A percentile compares a stretch with the other conserved stretches of the same genome.
phyloP scores from a whole-genome alignment of 805 yeast species.

The Ogataea parapolymorpha region DNA sequence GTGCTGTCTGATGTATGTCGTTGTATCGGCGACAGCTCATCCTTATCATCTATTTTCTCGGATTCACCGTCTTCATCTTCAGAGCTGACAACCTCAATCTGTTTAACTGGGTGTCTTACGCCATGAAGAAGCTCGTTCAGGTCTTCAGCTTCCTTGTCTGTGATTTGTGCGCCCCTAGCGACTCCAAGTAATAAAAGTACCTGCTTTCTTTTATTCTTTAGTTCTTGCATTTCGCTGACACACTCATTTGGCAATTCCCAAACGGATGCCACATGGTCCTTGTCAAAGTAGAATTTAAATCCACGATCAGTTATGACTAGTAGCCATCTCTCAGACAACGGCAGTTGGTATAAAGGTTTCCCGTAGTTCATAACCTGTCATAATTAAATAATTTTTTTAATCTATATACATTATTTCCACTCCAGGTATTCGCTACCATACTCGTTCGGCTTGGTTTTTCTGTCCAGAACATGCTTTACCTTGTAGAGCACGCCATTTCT shows the following conservation, averaged over 20 bases:
- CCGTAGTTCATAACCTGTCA: conserved; percentile 5
- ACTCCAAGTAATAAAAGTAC: conserved; percentile 17
- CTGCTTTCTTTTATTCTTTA: conserved; percentile 9
- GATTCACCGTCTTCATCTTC: conserved; percentile 2
- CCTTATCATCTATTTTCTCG: conserved; percentile 1
- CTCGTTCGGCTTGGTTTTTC: conserved; percentile 49
- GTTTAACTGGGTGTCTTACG: neutral
- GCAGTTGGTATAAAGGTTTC: conserved; percentile 3
- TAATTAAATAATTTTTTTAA: conserved; percentile 1
- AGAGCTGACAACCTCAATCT: neutral
- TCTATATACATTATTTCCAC: conserved; percentile 34
- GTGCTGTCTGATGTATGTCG: neutral
- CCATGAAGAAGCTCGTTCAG: conserved; percentile 12
- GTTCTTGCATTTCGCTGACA: conserved; percentile 5
- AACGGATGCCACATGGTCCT: conserved; percentile 8
- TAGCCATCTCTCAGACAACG: conserved; percentile 20
- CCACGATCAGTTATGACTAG: conserved; percentile 24
- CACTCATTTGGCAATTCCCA: conserved; percentile 26
- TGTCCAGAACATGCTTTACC: conserved; percentile 54
- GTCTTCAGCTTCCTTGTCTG: neutral
- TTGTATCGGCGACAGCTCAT: neutral
- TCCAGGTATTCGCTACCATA: conserved; percentile 42
- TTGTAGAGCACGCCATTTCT: conserved; percentile 63
- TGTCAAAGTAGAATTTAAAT: conserved; percentile 23
- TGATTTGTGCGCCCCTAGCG: conserved; percentile 15